Conservation (phyloP, 1,284 basidiomycete species). For the Inonotus obliquus region DNA sequence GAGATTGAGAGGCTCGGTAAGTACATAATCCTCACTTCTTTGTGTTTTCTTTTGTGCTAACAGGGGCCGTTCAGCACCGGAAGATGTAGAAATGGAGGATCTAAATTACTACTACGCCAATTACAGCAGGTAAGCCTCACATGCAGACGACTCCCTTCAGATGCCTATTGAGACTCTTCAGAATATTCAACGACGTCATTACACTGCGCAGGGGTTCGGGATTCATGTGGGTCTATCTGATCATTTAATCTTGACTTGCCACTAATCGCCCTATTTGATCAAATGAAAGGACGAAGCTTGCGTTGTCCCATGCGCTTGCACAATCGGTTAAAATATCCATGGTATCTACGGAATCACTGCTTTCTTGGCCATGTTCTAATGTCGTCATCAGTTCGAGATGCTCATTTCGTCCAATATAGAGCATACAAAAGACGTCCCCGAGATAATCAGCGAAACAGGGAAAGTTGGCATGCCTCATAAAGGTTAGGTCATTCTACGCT, state of each 20-base stretch:
- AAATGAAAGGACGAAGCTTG: constrained; percentile 86
- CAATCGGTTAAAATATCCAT: constrained; percentile 97
- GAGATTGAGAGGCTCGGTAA: constrained; percentile 84
- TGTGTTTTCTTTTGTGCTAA: neutral
- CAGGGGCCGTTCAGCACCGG: constrained; percentile 46
- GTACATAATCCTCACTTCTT: constrained; percentile 19
- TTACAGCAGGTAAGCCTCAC: constrained; percentile 75
- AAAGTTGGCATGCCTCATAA: constrained; percentile 88
- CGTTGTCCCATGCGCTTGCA: constrained; percentile 89
- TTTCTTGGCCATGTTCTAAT: neutral
- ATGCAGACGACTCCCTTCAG: constrained; percentile 10
- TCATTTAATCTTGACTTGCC: neutral
- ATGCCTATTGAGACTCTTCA: constrained; percentile 28
- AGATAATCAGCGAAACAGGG: constrained; percentile 89
- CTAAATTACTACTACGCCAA: constrained; percentile 97
- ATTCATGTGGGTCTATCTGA: constrained; percentile 69
- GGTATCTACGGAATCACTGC: constrained; percentile 32
- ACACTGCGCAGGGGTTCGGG: constrained; percentile 91
- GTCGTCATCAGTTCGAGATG: constrained; percentile 69
- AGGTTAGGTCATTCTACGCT: constrained; percentile 35
- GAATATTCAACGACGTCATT: constrained; percentile 98
- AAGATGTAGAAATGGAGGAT: constrained; percentile 93
- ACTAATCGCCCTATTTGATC: constrained; percentile 21
- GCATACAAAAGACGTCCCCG: constrained; percentile 95
- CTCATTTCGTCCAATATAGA: constrained; percentile 93